Percentiles rank a stretch among this genome's conserved stretches.
phyloP scores from a whole-genome alignment of 2,329 filamentous ascomycete species.

The Ramularia endophylla region DNA sequence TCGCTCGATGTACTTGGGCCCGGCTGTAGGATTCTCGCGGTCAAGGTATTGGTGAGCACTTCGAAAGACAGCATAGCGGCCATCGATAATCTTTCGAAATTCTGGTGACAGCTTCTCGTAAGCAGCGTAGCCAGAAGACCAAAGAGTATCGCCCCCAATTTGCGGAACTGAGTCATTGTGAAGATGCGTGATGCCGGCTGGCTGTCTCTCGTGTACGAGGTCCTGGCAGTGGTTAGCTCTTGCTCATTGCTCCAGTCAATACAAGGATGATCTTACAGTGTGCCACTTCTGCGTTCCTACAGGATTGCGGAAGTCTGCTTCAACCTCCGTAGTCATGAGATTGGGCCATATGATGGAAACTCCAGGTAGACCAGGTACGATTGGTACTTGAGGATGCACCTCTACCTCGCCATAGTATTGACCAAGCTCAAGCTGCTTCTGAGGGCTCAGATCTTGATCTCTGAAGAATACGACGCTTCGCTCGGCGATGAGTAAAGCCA shows the following conservation, averaged over 20 bases:
- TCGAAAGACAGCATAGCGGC: conserved; percentile 57
- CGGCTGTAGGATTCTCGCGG: conserved; percentile 53
- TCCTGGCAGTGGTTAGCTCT: conserved; percentile 34
- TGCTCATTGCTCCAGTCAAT: too few relatives aligned
- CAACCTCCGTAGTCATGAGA: conserved; percentile 55
- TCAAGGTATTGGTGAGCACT: conserved; percentile 64
- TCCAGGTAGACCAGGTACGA: conserved; percentile 61
- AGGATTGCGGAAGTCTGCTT: conserved; percentile 59
- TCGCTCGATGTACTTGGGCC: conserved; percentile 62
- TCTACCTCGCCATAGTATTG: conserved; percentile 61
- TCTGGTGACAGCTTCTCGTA: conserved; percentile 67
- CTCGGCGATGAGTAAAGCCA: conserved; percentile 58
- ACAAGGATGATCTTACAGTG: conserved; percentile 28
- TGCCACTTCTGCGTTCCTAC: conserved; percentile 66
- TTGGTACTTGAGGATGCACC: conserved; percentile 64
- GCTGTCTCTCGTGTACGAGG: conserved; percentile 64
- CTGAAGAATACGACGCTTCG: conserved; percentile 62
- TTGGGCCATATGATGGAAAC: conserved; percentile 63
- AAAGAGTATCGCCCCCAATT: conserved; percentile 64
- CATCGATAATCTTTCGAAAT: conserved; percentile 66
- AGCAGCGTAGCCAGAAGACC: conserved; percentile 64
- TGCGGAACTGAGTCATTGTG: conserved; percentile 50
- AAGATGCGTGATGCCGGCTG: conserved; percentile 48
- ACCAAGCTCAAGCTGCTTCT: conserved; percentile 58
- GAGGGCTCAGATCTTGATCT: conserved; percentile 55